phyloP scores from a whole-genome alignment of 768 basidiomycete species.

The Kondoa subrosea region DNA sequence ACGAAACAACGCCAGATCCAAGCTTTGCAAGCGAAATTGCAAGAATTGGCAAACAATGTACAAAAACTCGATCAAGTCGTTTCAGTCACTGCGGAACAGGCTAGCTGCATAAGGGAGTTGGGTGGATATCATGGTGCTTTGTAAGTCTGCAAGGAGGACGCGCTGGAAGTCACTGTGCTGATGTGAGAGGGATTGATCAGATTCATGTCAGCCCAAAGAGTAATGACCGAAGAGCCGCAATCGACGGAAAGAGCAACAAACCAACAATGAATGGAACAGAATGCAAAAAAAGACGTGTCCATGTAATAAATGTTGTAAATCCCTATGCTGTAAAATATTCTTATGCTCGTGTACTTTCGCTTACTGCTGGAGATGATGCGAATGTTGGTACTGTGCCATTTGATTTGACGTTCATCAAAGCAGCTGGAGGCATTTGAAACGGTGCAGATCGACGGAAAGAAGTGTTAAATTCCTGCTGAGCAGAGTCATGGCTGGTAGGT shows the following conservation, averaged over 20 bases:
- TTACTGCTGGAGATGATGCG: neutral
- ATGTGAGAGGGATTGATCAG: neutral
- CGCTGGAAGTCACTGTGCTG: neutral
- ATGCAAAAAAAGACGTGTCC: neutral
- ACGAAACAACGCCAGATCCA: neutral
- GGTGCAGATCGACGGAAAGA: neutral
- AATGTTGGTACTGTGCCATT: neutral
- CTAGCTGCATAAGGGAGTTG: neutral
- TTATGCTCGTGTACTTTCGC: neutral
- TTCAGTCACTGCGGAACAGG: conserved; percentile 1
- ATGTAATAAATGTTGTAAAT: neutral
- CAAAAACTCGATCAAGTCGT: neutral
- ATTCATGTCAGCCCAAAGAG: neutral
- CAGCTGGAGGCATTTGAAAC: neutral
- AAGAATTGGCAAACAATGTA: neutral
- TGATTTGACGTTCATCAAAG: neutral
- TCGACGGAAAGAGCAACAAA: neutral
- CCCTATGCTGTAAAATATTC: neutral
- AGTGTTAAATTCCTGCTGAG: neutral
- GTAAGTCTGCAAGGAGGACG: neutral
- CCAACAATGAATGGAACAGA: neutral
- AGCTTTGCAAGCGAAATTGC: conserved; percentile 1
- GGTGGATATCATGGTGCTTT: conserved; percentile 1
- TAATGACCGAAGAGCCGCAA: neutral
- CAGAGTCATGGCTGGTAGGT: neutral